phyloP scores from a whole-genome alignment of 2,329 filamentous ascomycete species.

The Pseudogymnoascus sp. region DNA sequence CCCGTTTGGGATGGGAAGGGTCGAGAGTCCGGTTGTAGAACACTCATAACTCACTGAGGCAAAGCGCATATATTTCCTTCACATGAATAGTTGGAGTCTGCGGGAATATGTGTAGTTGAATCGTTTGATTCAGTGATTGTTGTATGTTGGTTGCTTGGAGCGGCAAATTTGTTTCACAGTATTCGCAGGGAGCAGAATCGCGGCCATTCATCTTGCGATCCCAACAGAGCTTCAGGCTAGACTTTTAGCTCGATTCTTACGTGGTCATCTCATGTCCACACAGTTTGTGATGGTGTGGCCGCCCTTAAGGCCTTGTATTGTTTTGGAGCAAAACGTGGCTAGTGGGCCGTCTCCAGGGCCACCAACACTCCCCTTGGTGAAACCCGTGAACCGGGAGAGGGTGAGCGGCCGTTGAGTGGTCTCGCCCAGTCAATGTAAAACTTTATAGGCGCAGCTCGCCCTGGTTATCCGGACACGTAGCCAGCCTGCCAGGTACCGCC shows the following conservation, averaged over 20 bases:
- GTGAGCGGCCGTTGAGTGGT: neutral
- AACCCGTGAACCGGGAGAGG: neutral
- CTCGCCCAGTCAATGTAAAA: neutral
- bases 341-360: neutral
- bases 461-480: neutral
- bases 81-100: neutral
- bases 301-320: neutral
- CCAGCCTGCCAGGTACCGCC: neutral
- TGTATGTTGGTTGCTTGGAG: neutral
- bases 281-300: neutral
- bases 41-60: neutral
- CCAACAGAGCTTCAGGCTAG: neutral
- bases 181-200: neutral
- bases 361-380: neutral
- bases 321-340: neutral
- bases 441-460: neutral
- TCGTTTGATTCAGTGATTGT: neutral
- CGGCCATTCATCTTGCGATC: neutral
- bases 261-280: neutral
- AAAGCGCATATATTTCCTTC: neutral
- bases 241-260: neutral
- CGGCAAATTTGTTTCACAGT: neutral
- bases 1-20: constrained; percentile 10
- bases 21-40: constrained; percentile 12
- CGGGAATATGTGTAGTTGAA: neutral